These are phyloP conservation scores for Solanum tarapatanum DNA, from an alignment of 257 asterid genomes.

Conservation along the genomic window DNA sequence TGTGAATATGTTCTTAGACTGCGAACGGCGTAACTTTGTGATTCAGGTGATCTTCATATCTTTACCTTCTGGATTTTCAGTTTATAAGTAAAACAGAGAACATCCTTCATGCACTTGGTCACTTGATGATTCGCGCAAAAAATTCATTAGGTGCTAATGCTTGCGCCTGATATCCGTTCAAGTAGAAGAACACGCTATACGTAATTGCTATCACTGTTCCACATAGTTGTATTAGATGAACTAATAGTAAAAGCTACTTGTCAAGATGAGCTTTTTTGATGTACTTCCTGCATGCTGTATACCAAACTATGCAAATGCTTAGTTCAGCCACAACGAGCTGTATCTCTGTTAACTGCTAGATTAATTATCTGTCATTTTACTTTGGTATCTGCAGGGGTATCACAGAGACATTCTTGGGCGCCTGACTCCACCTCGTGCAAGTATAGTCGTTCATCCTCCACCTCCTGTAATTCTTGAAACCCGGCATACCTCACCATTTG, in stretches of 20 bases:
- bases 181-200: neutral
- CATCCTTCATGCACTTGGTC: neutral
- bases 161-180: neutral
- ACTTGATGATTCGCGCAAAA: neutral
- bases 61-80: neutral
- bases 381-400: slow-evolving; percentile 49
- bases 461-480: slow-evolving; percentile 15
- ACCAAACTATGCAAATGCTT: neutral
- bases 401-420: slow-evolving; percentile 67
- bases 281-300: neutral
- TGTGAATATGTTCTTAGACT: slow-evolving; percentile 77
- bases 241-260: neutral
- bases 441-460: slow-evolving; percentile 27
- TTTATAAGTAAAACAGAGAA: neutral
- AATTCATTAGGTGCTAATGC: neutral
- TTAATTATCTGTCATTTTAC: neutral
- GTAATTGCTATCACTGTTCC: neutral
- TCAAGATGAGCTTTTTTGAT: neutral
- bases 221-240: neutral
- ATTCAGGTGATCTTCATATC: slow-evolving; percentile 49
- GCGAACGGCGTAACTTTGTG: slow-evolving; percentile 87
- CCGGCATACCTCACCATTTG: neutral
- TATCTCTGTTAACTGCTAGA: too few species aligned
- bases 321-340: too few species aligned
- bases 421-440: slow-evolving; percentile 29